Conservation (phyloP, 1,284 basidiomycete species). For the Ceraceosorus guamensis region DNA sequence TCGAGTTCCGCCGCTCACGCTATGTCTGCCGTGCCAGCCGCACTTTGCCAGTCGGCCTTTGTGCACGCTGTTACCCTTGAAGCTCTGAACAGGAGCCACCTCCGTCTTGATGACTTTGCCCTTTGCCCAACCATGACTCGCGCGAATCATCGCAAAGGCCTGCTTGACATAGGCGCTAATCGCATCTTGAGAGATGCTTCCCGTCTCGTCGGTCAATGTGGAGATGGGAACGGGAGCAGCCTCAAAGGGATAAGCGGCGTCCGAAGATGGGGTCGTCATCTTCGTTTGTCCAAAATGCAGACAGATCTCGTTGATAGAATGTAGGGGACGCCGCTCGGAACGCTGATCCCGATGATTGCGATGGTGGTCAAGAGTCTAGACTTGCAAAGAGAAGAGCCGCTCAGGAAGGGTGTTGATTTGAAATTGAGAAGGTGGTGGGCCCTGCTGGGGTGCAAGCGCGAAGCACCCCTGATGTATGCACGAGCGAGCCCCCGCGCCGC, state of each 20-base stretch:
- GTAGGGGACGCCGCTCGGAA: too few relatives aligned
- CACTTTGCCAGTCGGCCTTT: slow-evolving; percentile 16
- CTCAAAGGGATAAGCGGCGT: neutral
- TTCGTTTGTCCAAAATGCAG: too few relatives aligned
- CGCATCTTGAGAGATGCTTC: neutral
- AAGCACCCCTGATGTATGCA: too few relatives aligned
- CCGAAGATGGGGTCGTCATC: slow-evolving; percentile 1
- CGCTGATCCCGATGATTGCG: too few relatives aligned
- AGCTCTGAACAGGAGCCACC: neutral
- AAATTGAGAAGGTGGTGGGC: too few relatives aligned
- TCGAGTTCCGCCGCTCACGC: neutral
- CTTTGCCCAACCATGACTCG: neutral
- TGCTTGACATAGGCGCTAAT: slow-evolving; percentile 1
- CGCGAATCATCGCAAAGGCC: neutral
- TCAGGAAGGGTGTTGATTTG: too few relatives aligned
- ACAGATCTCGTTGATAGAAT: too few relatives aligned
- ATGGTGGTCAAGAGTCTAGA: too few relatives aligned
- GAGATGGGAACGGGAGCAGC: neutral
- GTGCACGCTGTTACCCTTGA: slow-evolving; percentile 9
- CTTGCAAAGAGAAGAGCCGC: too few relatives aligned
- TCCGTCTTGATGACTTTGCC: slow-evolving; percentile 1
- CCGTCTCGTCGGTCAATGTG: neutral
- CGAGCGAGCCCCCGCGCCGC: too few relatives aligned
- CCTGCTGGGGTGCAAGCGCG: too few relatives aligned
- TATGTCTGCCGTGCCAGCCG: slow-evolving; percentile 23